Evolutionary conservation across 1,284 basidiomycete species (phyloP), one percentile per base, ranked within the genome.

Genomic region (Schizophyllum amplum): DNA sequence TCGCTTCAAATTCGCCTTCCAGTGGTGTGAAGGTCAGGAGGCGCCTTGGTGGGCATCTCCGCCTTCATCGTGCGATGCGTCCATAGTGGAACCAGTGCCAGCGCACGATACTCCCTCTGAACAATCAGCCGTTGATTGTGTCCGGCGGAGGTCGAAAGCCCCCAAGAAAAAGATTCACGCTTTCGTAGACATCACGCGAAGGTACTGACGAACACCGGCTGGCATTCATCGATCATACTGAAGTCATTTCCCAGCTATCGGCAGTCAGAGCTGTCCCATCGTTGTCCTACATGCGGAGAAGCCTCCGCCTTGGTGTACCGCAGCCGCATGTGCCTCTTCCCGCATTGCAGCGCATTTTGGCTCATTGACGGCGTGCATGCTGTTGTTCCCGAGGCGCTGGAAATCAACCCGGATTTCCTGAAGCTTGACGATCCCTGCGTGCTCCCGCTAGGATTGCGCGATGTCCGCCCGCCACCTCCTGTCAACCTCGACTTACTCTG

Each of bases 1-100:
- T 4, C 76, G 87, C 9, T 88, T 81, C 67, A 91, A 91, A 66
- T 90, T 91, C 63, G 82, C 84, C 5, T 91, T 91, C 62, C 83
- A 86, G 60, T 91, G 87, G 86, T 87, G 85, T 61, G 78, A 83
- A 60, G 77, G 75, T 52, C 87, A 90, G 70, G 85, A 42, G 11
- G 33, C 33, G 33, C 33, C 33, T 9, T 42, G 33, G 33, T 42
- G 33, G 33, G 11, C n/a, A n/a, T n/a, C n/a, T n/a, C n/a, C 7
- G 33, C 33, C 33, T 4, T 17, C 33, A 2, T 9, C 33, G 13
- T 17, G 11, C 33, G 33, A 4, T 4, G 13, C 7, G 11, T 3
- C 13, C 7, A 13, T 42, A 9, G 2, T 9, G 2, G 17, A 9
- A 9, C 33, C 33, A 3, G 7, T 13, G 33, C 33, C 33, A 17